These are phyloP conservation scores for Backusella morwellensis DNA, from an alignment of 192 early-diverging fungal species.

Conservation along the genomic window DNA sequence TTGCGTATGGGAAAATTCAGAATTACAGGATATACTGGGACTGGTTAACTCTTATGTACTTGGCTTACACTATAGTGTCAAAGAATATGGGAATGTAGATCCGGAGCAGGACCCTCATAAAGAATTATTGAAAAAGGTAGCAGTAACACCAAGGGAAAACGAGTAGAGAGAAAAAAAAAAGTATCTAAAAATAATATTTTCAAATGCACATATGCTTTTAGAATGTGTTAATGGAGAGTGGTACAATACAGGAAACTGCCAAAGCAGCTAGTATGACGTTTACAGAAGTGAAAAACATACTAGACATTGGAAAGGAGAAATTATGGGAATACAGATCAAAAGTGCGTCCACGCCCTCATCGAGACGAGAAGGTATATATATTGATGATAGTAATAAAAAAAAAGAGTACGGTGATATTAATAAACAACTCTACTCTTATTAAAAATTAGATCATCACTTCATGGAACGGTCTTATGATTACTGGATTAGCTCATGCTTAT, in stretches of 20 bases:
- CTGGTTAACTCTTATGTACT: constrained; percentile 40
- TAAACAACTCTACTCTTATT: background rate
- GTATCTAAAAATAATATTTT: background rate
- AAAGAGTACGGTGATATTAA: background rate
- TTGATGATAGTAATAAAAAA: background rate
- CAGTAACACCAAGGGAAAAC: too few species aligned
- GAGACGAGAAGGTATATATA: constrained; percentile 55
- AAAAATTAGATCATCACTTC: constrained; percentile 43
- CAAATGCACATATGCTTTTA: constrained; percentile 12
- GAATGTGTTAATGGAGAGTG: constrained; percentile 53
- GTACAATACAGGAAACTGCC: constrained; percentile 42
- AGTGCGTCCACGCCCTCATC: constrained; percentile 51
- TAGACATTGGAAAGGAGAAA: constrained; percentile 27
- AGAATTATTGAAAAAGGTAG: constrained; percentile 55
- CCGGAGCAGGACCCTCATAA: constrained; percentile 52
- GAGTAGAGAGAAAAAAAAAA: background rate
- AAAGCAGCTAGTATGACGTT: background rate
- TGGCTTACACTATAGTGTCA: constrained; percentile 46
- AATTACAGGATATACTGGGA: constrained; percentile 42
- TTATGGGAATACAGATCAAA: constrained; percentile 41
- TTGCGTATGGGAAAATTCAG: constrained; percentile 55
- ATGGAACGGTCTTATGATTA: constrained; percentile 69
- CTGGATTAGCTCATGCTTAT: constrained; percentile 43
- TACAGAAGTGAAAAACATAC: background rate
- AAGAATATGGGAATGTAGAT: constrained; percentile 54